Conservation (phyloP, 2,329 filamentous ascomycete species). For the Trichoderma gracile region DNA sequence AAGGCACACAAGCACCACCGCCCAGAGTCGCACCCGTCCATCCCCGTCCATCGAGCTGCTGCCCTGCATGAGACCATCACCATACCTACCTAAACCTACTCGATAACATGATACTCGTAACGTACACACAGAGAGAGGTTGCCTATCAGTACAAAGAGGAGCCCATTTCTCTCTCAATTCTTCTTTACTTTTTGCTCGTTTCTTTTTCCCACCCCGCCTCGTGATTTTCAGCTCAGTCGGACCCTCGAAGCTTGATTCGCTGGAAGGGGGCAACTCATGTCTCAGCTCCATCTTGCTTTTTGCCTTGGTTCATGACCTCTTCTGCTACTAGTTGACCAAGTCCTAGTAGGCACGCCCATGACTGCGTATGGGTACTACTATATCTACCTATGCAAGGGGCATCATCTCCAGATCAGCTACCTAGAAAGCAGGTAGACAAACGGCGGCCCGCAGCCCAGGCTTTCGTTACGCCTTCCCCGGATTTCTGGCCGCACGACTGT, state of each 20-base stretch:
- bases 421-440: too few species aligned
- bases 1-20: too few species aligned
- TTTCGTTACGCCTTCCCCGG: slow-evolving; percentile 1
- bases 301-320: neutral
- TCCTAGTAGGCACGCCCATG: too few species aligned
- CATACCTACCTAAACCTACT: too few species aligned
- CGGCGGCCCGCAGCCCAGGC: neutral
- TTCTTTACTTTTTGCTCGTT: neutral
- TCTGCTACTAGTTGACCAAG: too few species aligned
- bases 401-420: too few species aligned
- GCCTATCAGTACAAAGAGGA: neutral
- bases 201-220: neutral
- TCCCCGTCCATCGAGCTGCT: slow-evolving; percentile 4
- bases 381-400: too few species aligned
- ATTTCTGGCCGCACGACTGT: neutral
- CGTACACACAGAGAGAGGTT: neutral
- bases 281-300: slow-evolving; percentile 16
- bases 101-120: neutral
- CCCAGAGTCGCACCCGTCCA: slow-evolving; percentile 4
- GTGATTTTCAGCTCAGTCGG: slow-evolving; percentile 7
- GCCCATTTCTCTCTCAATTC: neutral
- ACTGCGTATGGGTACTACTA: too few species aligned
- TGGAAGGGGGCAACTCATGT: neutral
- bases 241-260: slow-evolving; percentile 5
- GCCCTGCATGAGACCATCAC: slow-evolving; percentile 8